phyloP scores from a whole-genome alignment of 2,329 filamentous ascomycete species.

The Talaromyces piceae region DNA sequence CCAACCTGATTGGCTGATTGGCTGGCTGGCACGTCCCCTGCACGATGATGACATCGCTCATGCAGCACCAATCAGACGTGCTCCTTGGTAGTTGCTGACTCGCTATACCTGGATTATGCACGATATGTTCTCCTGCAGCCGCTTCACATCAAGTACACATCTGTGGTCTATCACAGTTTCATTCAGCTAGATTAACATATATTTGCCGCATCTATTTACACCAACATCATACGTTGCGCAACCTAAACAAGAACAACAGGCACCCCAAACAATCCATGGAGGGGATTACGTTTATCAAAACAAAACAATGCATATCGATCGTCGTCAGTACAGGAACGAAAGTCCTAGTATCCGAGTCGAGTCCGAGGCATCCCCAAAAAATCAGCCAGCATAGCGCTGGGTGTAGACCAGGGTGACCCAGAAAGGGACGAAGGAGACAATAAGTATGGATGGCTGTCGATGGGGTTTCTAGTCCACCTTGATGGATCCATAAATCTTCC shows the following conservation, averaged over 20 bases:
- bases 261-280: not conserved
- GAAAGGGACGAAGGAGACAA: not conserved
- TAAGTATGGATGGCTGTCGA: not conserved
- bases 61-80: not conserved
- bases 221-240: not conserved
- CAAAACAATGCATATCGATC: too few relatives aligned
- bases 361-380: not conserved
- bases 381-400: not conserved
- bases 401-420: not conserved
- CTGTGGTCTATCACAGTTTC: too few relatives aligned
- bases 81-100: too few relatives aligned
- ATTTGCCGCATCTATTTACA: constrained; percentile 1
- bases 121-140: too few relatives aligned
- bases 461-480: constrained; percentile 77
- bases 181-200: not conserved
- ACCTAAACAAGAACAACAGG: not conserved
- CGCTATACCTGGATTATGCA: too few relatives aligned
- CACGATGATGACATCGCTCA: not conserved
- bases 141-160: too few relatives aligned
- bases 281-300: not conserved
- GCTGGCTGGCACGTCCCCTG: not conserved
- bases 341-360: not conserved
- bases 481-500: constrained; percentile 93
- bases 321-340: not conserved
- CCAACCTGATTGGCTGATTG: not conserved